These are phyloP conservation scores for Geum urbanum DNA, from an alignment of 306 rosid genomes.

Conservation along the genomic window DNA sequence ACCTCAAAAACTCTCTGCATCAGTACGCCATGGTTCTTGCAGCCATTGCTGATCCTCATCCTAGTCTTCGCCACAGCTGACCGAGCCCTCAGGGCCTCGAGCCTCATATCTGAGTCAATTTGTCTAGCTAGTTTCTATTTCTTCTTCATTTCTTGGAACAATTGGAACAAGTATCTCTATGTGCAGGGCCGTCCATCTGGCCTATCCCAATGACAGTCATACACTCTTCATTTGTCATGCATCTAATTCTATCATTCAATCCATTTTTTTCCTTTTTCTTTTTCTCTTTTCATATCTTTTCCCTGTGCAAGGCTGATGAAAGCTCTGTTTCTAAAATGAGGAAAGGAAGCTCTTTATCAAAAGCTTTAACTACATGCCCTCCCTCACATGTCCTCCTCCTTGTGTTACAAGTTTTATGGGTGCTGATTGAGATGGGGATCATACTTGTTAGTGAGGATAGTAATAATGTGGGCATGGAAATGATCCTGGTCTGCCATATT, in stretches of 20 bases:
- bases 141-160: too few relatives aligned
- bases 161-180: too few relatives aligned
- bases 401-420: conserved; percentile 9
- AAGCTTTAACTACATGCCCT: neutral
- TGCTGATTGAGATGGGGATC: conserved; percentile 18
- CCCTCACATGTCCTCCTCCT: conserved; percentile 11
- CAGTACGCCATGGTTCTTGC: too few relatives aligned
- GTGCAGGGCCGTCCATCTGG: too few relatives aligned
- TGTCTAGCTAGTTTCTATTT: too few relatives aligned
- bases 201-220: too few relatives aligned
- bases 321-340: conserved; percentile 6
- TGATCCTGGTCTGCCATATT: conserved; percentile 33
- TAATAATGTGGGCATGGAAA: conserved; percentile 21
- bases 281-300: too few relatives aligned
- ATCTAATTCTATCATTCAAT: conserved; percentile 21
- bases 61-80: too few relatives aligned
- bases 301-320: neutral
- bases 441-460: conserved; percentile 10
- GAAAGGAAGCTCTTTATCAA: conserved; percentile 7
- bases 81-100: too few relatives aligned
- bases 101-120: too few relatives aligned
- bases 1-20: too few relatives aligned
- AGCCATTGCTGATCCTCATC: too few relatives aligned
- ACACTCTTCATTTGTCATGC: conserved; percentile 3
- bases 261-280: neutral